phyloP scores from a whole-genome alignment of 139 green algal species.

The Picocystis salinarum region DNA sequence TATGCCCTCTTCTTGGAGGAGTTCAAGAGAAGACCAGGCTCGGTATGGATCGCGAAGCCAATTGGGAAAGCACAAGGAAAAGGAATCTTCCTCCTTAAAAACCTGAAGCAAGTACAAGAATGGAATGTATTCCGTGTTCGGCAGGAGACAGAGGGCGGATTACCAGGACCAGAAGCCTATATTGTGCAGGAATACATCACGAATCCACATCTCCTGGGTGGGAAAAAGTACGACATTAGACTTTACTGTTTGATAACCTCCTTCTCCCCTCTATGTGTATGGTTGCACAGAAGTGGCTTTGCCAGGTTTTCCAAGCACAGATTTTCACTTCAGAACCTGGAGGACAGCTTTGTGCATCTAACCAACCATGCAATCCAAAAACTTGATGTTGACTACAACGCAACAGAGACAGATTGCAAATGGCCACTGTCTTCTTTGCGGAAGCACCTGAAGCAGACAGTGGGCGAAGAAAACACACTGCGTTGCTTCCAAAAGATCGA shows the following conservation, averaged over 20 bases:
- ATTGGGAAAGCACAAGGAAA: conserved; percentile 44
- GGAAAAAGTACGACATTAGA: conserved; percentile 70
- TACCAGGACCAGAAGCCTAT: conserved; percentile 14
- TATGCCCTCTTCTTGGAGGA: conserved; percentile 66
- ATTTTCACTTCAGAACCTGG: conserved; percentile 36
- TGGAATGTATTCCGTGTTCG: conserved; percentile 6
- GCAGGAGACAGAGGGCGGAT: not conserved
- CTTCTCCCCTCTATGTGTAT: conserved; percentile 20
- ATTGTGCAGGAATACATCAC: conserved; percentile 36
- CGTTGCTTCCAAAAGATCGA: not conserved
- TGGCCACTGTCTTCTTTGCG: conserved; percentile 30
- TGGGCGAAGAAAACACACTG: conserved; percentile 2
- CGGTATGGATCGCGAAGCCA: conserved; percentile 70
- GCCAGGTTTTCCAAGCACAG: conserved; percentile 39
- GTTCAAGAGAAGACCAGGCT: conserved; percentile 23
- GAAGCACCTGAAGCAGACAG: conserved; percentile 20
- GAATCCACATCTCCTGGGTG: conserved; percentile 23
- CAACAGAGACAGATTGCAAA: conserved; percentile 6
- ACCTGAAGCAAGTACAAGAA: conserved; percentile 31
- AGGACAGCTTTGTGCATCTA: conserved; percentile 18
- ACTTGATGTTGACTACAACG: conserved; percentile 21
- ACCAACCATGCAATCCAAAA: conserved; percentile 35
- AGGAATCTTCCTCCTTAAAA: conserved; percentile 68
- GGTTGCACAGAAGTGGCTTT: conserved; percentile 34
- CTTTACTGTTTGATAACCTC: conserved; percentile 53